Evolutionary conservation across 805 yeast species (phyloP).

Genomic region (Yamadazyma sp.): DNA sequence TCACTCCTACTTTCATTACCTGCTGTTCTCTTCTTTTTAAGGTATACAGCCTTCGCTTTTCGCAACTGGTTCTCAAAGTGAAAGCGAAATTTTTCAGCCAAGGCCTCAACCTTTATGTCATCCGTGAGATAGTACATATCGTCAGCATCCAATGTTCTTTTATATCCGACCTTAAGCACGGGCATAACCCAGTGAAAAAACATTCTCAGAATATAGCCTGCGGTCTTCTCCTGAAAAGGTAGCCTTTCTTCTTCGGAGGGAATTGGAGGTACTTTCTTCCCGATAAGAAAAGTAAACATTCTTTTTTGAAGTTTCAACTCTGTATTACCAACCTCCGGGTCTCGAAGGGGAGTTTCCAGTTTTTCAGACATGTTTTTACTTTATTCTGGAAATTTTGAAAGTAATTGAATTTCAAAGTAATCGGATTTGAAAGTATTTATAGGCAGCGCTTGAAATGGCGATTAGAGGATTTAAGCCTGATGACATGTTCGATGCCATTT

Average conservation of each 20-base stretch:
- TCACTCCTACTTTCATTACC: conserved; percentile 10
- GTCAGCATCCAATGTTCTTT: conserved; percentile 58
- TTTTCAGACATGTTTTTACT: neutral
- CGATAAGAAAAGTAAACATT: conserved; percentile 45
- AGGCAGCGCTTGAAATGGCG: no score
- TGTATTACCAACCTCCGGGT: no score
- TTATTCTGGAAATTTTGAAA: no score
- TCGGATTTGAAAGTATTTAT: no score
- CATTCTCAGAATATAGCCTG: conserved; percentile 38
- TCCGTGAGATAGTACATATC: conserved; percentile 46
- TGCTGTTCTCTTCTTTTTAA: conserved; percentile 1
- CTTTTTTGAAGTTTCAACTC: conserved; percentile 39
- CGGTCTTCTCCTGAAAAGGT: conserved; percentile 34
- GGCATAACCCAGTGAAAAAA: conserved; percentile 68
- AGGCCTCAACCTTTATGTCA: conserved; percentile 26
- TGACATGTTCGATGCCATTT: no score
- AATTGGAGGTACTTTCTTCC: conserved; percentile 46
- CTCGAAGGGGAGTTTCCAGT: no score
- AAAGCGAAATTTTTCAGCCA: conserved; percentile 17
- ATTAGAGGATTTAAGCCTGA: no score
- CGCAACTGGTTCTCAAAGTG: conserved; percentile 6
- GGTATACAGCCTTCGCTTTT: neutral
- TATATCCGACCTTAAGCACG: conserved; percentile 59
- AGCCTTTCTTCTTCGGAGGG: conserved; percentile 50
- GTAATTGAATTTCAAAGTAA: no score